Evolutionary conservation across 176 grass and related monocot genomes (phyloP), one percentile per base, ranked within the genome.

Genomic region (Puya raimondii): DNA sequence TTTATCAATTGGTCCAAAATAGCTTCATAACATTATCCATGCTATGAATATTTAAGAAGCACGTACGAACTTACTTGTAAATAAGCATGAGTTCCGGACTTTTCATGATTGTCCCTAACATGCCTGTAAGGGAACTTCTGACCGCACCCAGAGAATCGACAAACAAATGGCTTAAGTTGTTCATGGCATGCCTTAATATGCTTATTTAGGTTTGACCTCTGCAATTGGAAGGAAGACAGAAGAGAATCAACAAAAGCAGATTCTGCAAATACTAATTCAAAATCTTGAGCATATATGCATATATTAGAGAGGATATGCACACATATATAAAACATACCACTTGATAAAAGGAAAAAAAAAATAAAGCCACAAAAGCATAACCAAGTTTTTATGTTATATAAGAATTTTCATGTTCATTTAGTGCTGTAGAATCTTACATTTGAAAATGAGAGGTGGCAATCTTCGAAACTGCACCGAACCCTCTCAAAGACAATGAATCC

Each of bases 151-250:
- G 15, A 9, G 0, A 81, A 33, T 10, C 67, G 56, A 48, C 87
- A 90, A 0, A 3, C 2, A 0, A 84, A 91, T 63, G 71, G 74
- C 13, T 57, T 77, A 18, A 64, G 15, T 23, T 84, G 50, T n/a
- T 84, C 73, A 70, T 86, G 84, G 63, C 74, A 70, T 9, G 67
- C 78, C 67, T 86, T 86, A 15, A 81, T 50, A 68, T 91, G 88
- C 64, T 76, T 83, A 10, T 47, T 81, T 49, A 91, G 26, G 72
- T 91, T 91, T 66, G 88, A 91, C 79, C 80, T 80, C 88, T 91
- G 74, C 70, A 91, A 76, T 6, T 2, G 8, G 21, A 23, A 0
- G 59, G 23, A 74, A 2, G 12, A 73, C 3, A 63, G 1, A 49
- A 11, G 11, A 4, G 12, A 47, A 72, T 10, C 12, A 9, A 71